Evolutionary conservation across 1,284 basidiomycete genomes (phyloP).

Genomic region (Xanthoconium separans): DNA sequence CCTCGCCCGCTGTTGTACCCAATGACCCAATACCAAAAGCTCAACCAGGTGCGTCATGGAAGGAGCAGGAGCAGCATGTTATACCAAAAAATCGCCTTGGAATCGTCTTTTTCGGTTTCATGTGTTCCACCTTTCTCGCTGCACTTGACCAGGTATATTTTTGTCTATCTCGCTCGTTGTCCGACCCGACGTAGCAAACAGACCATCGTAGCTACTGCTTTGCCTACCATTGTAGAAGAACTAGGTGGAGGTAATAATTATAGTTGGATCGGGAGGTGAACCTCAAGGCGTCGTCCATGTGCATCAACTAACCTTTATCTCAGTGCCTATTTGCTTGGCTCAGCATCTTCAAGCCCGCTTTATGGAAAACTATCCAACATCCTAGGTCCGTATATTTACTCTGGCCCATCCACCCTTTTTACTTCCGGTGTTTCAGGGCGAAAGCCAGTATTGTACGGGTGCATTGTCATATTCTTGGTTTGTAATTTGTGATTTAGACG

Average conservation of each 20-base stretch:
- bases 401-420: not conserved
- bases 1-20: not conserved
- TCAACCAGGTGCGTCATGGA: conserved; percentile 51
- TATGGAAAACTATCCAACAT: conserved; percentile 42
- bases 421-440: conserved; percentile 24
- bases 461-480: conserved; percentile 41
- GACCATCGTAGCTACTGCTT: conserved; percentile 40
- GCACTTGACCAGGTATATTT: conserved; percentile 54
- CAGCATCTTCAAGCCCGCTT: conserved; percentile 34
- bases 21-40: conserved; percentile 21
- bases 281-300: not conserved
- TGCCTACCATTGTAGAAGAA: conserved; percentile 37
- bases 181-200: conserved; percentile 11
- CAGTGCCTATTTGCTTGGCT: conserved; percentile 40
- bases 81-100: conserved; percentile 54
- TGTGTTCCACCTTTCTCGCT: conserved; percentile 55
- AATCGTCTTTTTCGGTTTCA: conserved; percentile 56
- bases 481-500: conserved; percentile 16
- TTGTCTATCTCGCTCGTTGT: not conserved
- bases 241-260: conserved; percentile 39
- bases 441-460: conserved; percentile 39
- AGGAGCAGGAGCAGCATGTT: conserved; percentile 48
- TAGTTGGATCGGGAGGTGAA: conserved; percentile 35
- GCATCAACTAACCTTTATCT: not conserved
- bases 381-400: conserved; percentile 14